Conservation (phyloP, 2,329 filamentous ascomycete species). For the Aspergillus luchuensis region DNA sequence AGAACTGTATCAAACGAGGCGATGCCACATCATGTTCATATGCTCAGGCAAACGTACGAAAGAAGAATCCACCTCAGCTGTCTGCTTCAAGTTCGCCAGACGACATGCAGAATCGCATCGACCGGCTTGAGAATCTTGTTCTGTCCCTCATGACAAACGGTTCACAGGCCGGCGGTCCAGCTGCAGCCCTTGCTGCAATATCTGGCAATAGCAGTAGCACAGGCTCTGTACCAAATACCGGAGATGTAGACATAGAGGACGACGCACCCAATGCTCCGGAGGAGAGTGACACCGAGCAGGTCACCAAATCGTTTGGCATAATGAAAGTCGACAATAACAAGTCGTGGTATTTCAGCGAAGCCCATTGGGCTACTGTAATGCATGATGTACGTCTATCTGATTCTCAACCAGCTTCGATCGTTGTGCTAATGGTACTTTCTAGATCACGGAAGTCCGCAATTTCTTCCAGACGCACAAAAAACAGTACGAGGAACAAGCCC, state of each 20-base stretch:
- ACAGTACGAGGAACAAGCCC: slow-evolving; percentile 79
- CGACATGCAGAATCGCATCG: slow-evolving; percentile 98
- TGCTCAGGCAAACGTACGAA: slow-evolving; percentile 67
- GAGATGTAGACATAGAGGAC: slow-evolving; percentile 51
- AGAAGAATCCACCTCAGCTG: slow-evolving; percentile 65
- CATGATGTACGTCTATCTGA: slow-evolving; percentile 57
- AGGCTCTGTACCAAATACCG: slow-evolving; percentile 40
- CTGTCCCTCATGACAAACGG: slow-evolving; percentile 92
- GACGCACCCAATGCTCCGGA: slow-evolving; percentile 60
- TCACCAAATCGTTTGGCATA: slow-evolving; percentile 74
- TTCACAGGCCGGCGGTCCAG: slow-evolving; percentile 60
- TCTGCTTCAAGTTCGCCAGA: slow-evolving; percentile 68
- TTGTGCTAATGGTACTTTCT: slow-evolving; percentile 10
- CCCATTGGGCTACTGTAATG: slow-evolving; percentile 80
- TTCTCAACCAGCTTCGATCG: background rate
- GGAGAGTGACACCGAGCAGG: slow-evolving; percentile 70
- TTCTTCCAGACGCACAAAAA: slow-evolving; percentile 87
- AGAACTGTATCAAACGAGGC: slow-evolving; percentile 89
- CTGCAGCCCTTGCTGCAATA: slow-evolving; percentile 62
- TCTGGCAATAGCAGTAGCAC: slow-evolving; percentile 43
- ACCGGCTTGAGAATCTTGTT: slow-evolving; percentile 88
- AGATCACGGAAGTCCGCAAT: slow-evolving; percentile 90
- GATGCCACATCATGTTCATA: slow-evolving; percentile 83
- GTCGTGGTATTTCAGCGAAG: slow-evolving; percentile 77
- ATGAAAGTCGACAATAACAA: slow-evolving; percentile 80